Percentiles rank a stretch among this genome's conserved stretches.
Evolutionary conservation across 805 yeast genomes (phyloP).

Genomic region (Pichia thaimueangensis): DNA sequence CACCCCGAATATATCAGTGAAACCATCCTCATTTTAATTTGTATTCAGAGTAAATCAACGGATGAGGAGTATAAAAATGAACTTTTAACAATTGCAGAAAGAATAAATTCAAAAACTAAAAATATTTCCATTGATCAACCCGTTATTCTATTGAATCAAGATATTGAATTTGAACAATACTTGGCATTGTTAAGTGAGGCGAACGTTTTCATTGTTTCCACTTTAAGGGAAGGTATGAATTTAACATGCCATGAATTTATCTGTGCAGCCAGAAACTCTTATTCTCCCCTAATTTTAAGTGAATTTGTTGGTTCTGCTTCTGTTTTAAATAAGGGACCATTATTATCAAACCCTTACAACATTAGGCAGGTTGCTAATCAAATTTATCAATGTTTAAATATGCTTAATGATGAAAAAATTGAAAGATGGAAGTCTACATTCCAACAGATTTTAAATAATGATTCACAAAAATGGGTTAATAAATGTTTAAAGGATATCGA

Average conservation of each 20-base stretch:
- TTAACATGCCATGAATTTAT: conserved; percentile 93
- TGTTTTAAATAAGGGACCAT: conserved; percentile 61
- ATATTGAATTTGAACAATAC: conserved; percentile 83
- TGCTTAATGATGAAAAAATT: conserved; percentile 53
- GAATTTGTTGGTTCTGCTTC: conserved; percentile 95
- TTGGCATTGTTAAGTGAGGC: conserved; percentile 82
- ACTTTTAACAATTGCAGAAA: conserved; percentile 67
- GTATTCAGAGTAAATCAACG: conserved; percentile 47
- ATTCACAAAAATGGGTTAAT: conserved; percentile 70
- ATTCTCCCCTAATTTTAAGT: conserved; percentile 78
- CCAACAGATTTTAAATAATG: conserved; percentile 55
- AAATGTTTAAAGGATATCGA: conserved; percentile 48
- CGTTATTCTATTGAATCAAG: conserved; percentile 82
- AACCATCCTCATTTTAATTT: conserved; percentile 78
- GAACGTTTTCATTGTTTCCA: conserved; percentile 78
- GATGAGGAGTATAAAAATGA: conserved; percentile 68
- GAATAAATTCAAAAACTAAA: conserved; percentile 73
- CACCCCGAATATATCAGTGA: conserved; percentile 66
- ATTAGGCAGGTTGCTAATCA: conserved; percentile 55
- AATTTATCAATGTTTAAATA: conserved; percentile 57
- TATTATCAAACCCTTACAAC: conserved; percentile 91
- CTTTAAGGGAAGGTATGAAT: conserved; percentile 95
- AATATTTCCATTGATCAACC: conserved; percentile 75
- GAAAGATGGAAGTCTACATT: conserved; percentile 57
- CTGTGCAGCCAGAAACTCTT: conserved; percentile 60